These are phyloP conservation scores for Pseudognaphalium luteoalbum DNA, from an alignment of 129 eudicot species.

Conservation along the genomic window DNA sequence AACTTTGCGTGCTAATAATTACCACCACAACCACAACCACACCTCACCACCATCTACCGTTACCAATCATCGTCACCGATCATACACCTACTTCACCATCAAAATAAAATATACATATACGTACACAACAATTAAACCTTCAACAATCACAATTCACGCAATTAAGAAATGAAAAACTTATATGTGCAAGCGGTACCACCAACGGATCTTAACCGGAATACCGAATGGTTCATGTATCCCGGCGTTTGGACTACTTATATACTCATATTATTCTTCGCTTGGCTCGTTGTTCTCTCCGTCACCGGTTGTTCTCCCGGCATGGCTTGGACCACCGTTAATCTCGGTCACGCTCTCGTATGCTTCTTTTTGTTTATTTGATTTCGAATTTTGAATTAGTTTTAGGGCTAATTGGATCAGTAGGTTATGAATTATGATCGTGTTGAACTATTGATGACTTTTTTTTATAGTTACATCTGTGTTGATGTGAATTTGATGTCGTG, in stretches of 20 bases:
- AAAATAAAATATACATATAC: background rate
- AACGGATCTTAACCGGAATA: conserved; percentile 86
- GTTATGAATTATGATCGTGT: conserved; percentile 1
- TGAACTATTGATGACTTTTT: background rate
- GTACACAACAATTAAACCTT: conserved; percentile 6
- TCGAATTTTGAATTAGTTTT: background rate
- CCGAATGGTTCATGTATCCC: conserved; percentile 96
- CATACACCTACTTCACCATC: conserved; percentile 4
- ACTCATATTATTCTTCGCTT: conserved; percentile 75
- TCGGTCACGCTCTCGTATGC: conserved; percentile 70
- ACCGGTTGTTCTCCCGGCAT: conserved; percentile 87
- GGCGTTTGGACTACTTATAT: conserved; percentile 97
- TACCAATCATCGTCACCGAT: conserved; percentile 26
- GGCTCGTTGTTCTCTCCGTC: conserved; percentile 83
- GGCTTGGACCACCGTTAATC: conserved; percentile 95
- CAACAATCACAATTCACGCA: background rate
- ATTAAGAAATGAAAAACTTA: conserved; percentile 31
- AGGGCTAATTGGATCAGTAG: background rate
- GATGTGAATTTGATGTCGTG: conserved; percentile 8
- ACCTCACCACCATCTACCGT: conserved; percentile 12
- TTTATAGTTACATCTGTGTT: background rate
- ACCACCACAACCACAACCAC: conserved; percentile 11
- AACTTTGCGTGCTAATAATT: conserved; percentile 34
- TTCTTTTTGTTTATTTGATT: background rate
- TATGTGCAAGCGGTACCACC: conserved; percentile 79